Evolutionary conservation across 2,329 filamentous ascomycete genomes (phyloP).

Genomic region (Alternaria sp.): DNA sequence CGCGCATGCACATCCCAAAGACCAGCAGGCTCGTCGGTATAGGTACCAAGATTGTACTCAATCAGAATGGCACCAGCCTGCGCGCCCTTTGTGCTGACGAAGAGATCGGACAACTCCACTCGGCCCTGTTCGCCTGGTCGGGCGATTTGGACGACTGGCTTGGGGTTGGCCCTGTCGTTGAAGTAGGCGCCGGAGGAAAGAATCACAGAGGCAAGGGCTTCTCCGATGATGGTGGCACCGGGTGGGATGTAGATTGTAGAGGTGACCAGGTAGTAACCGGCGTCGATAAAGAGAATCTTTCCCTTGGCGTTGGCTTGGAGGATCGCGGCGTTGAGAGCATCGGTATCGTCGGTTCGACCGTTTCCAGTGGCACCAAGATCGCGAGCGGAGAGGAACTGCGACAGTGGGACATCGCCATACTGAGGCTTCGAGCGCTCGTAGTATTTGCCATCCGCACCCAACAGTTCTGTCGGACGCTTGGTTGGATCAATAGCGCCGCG

Average conservation of each 20-base stretch:
- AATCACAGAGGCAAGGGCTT: slow-evolving; percentile 83
- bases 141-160: slow-evolving; percentile 72
- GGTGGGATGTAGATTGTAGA: slow-evolving; percentile 64
- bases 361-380: slow-evolving; percentile 74
- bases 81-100: slow-evolving; percentile 71
- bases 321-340: slow-evolving; percentile 75
- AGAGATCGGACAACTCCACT: slow-evolving; percentile 74
- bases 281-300: slow-evolving; percentile 62
- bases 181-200: slow-evolving; percentile 70
- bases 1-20: slow-evolving; percentile 91
- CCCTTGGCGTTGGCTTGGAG: slow-evolving; percentile 64
- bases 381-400: slow-evolving; percentile 64
- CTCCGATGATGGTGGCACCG: slow-evolving; percentile 80
- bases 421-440: slow-evolving; percentile 59
- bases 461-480: slow-evolving; percentile 50
- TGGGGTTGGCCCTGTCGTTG: slow-evolving; percentile 59
- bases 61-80: slow-evolving; percentile 73
- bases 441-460: slow-evolving; percentile 56
- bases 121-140: slow-evolving; percentile 66
- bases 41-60: slow-evolving; percentile 70
- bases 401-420: slow-evolving; percentile 57
- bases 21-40: slow-evolving; percentile 66
- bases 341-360: slow-evolving; percentile 82
- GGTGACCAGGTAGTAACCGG: slow-evolving; percentile 63
- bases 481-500: slow-evolving; percentile 53